A percentile compares a stretch with the other conserved stretches of the same genome.
phyloP scores from a whole-genome alignment of 805 yeast genomes.

The Candida orba region DNA sequence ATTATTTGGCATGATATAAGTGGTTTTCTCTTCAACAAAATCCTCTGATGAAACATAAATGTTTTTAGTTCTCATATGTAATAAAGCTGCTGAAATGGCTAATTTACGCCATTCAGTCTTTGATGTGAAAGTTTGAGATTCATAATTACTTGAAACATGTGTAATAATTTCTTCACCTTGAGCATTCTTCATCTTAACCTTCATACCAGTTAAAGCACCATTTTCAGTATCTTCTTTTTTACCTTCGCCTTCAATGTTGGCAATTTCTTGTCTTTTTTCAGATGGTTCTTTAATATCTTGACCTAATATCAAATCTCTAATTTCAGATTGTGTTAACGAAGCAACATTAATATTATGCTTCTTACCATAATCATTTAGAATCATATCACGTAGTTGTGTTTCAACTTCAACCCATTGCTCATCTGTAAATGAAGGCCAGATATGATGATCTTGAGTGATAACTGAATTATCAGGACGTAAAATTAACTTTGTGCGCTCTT shows the following conservation, averaged over 20 bases:
- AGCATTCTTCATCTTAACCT: constrained; percentile 77
- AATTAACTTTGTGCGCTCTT: constrained; percentile 68
- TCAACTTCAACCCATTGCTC: constrained; percentile 94
- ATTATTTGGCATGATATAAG: constrained; percentile 80
- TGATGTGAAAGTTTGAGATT: constrained; percentile 75
- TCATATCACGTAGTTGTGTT: constrained; percentile 78
- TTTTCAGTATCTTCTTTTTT: constrained; percentile 28
- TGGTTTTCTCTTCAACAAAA: constrained; percentile 47
- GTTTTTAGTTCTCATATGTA: constrained; percentile 69
- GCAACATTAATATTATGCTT: constrained; percentile 81
- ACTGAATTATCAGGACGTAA: constrained; percentile 69
- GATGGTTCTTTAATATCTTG: constrained; percentile 92
- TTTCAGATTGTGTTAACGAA: constrained; percentile 86
- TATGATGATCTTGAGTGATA: constrained; percentile 65
- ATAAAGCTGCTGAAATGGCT: constrained; percentile 69
- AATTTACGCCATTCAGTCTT: constrained; percentile 86
- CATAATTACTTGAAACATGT: constrained; percentile 85
- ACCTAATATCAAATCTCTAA: constrained; percentile 88
- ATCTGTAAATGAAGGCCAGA: constrained; percentile 87
- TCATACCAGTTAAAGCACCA: constrained; percentile 40
- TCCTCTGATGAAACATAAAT: constrained; percentile 68
- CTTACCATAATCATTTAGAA: constrained; percentile 76
- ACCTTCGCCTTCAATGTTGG: constrained; percentile 53
- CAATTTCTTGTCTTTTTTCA: constrained; percentile 73
- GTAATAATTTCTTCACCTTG: constrained; percentile 96